These are phyloP conservation scores for Nannizzia gypsea DNA, from an alignment of 2,329 filamentous ascomycete species.

Conservation along the genomic window DNA sequence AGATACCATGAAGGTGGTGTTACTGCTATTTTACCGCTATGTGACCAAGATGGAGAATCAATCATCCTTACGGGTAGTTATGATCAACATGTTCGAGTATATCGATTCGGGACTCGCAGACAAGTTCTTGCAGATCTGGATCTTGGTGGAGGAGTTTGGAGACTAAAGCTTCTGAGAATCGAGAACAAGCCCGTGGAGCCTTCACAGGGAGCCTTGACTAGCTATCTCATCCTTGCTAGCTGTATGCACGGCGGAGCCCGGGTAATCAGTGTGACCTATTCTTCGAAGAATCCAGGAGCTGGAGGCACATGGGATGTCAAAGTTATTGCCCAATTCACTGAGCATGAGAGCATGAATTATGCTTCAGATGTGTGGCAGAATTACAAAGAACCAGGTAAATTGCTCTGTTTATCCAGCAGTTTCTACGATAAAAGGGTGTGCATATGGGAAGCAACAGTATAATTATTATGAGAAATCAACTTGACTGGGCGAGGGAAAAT, in stretches of 20 bases:
- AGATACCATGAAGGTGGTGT: constrained; percentile 70
- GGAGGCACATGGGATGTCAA: constrained; percentile 47
- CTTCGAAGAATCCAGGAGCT: constrained; percentile 25
- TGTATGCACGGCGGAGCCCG: constrained; percentile 86
- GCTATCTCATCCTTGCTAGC: constrained; percentile 57
- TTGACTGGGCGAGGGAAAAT: not conserved
- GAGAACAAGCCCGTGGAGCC: not conserved
- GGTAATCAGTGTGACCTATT: constrained; percentile 41
- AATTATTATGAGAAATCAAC: not conserved
- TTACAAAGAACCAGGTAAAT: constrained; percentile 9
- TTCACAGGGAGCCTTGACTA: constrained; percentile 10
- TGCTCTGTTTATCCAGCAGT: constrained; percentile 37
- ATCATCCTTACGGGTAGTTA: constrained; percentile 80
- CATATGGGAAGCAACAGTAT: constrained; percentile 32
- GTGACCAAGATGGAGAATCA: constrained; percentile 36
- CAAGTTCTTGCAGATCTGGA: constrained; percentile 51
- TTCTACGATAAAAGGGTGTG: constrained; percentile 44
- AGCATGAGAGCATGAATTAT: constrained; percentile 93
- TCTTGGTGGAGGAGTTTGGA: constrained; percentile 76
- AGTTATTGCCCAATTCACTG: constrained; percentile 61
- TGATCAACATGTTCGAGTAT: constrained; percentile 67
- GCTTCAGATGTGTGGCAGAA: constrained; percentile 51
- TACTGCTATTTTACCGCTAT: constrained; percentile 68
- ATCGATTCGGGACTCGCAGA: constrained; percentile 28
- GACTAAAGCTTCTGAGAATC: constrained; percentile 48